Percentiles rank a stretch among this genome's conserved stretches.
Conservation (phyloP, 2,329 filamentous ascomycete species). For the Seiridium unicorne region DNA sequence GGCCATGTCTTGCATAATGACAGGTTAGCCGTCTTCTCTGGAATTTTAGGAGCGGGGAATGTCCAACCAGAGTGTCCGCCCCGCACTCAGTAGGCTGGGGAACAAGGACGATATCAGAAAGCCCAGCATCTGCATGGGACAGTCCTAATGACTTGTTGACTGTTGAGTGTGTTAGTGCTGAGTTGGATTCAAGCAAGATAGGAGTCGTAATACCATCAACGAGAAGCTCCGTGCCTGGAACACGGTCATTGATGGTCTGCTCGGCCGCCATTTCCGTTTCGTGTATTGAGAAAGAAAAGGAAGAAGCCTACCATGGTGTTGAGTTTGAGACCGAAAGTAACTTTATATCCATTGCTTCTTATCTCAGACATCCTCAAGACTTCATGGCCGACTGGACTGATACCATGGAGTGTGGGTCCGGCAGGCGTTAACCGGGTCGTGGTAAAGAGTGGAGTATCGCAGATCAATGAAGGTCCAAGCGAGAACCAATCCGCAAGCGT, state of each 20-base stretch:
- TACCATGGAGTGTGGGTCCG: background rate
- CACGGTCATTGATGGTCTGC: background rate
- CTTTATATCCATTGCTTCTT: background rate
- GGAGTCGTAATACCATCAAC: background rate
- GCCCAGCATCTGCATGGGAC: constrained; percentile 2
- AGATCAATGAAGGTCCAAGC: background rate
- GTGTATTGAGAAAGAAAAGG: background rate
- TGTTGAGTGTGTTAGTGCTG: background rate
- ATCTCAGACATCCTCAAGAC: background rate
- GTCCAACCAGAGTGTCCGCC: constrained; percentile 4
- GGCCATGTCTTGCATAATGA: constrained; percentile 25
- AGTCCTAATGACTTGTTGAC: background rate
- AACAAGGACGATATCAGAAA: constrained; percentile 9
- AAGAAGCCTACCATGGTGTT: too few species aligned
- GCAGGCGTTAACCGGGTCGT: background rate
- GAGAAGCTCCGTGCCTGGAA: constrained; percentile 1
- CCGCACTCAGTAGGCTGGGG: constrained; percentile 9
- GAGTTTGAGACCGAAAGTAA: too few species aligned
- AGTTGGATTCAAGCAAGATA: background rate
- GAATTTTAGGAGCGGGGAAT: background rate
- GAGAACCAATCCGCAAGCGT: background rate
- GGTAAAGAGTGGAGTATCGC: background rate
- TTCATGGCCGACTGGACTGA: too few species aligned
- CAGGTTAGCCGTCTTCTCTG: background rate
- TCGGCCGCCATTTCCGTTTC: background rate